Percentiles rank a stretch among this genome's conserved stretches.
Evolutionary conservation across 106 monocot genomes (phyloP).

Genomic region (Dendrobium nobile): DNA sequence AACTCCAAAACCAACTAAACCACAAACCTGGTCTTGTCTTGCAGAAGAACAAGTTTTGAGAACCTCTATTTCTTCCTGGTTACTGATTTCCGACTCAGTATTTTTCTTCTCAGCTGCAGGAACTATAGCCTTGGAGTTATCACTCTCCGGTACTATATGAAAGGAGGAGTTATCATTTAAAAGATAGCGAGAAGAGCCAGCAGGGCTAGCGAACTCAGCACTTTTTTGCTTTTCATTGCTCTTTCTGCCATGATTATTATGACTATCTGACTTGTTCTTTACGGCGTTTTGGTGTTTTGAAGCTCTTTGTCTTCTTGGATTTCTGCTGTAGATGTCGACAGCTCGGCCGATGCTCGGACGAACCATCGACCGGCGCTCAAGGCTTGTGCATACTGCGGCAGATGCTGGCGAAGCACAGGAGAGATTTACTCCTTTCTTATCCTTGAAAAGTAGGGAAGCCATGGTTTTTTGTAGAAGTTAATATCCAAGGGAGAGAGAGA

Average conservation of each 20-base stretch:
- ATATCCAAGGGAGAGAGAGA: not conserved
- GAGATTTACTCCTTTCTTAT: slow-evolving; percentile 52
- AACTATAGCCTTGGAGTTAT: slow-evolving; percentile 3
- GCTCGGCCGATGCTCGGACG: slow-evolving; percentile 14
- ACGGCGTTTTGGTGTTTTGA: not conserved
- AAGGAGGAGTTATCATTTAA: slow-evolving; percentile 24
- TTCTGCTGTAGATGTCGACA: slow-evolving; percentile 13
- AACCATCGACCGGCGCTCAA: slow-evolving; percentile 34
- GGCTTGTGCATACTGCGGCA: slow-evolving; percentile 56
- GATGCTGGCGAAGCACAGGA: slow-evolving; percentile 66
- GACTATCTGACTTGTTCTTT: slow-evolving; percentile 5
- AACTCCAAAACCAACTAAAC: not conserved
- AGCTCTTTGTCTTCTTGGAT: not conserved
- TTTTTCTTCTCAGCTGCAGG: not conserved
- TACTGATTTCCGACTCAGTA: not conserved
- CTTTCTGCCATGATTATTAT: slow-evolving; percentile 5
- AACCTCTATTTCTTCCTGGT: not conserved
- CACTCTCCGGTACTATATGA: slow-evolving; percentile 21
- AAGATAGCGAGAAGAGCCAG: slow-evolving; percentile 49
- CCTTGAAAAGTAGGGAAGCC: slow-evolving; percentile 63
- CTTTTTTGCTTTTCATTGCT: not conserved
- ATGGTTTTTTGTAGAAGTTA: slow-evolving; percentile 10
- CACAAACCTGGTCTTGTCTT: slow-evolving; percentile 3
- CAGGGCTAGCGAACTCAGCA: slow-evolving; percentile 31
- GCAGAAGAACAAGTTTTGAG: not conserved